Base-by-base conservation (phyloP, 202 grass and related monocot species). In the Saccharum hybrid region DNA sequence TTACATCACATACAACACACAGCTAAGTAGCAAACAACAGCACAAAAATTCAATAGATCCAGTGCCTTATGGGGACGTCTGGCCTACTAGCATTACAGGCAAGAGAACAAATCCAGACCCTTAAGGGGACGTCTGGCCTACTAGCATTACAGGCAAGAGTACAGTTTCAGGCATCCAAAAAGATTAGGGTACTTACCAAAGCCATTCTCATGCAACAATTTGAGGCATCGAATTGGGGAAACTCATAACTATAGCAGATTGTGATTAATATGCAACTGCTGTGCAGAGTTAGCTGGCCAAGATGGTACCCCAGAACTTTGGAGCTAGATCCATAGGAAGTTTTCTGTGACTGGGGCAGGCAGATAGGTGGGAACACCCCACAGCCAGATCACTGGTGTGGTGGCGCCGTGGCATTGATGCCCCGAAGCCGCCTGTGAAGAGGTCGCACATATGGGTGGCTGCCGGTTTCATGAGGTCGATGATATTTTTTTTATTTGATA, bases 161-260 rank as follows among this genome's bases (percentile, higher is more conserved):
- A 59, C 3, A 67, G 10, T 49, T 10, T 89, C 28, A 74, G 75
- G 64, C n/a, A 79, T 78, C 42, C 12, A 68, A 54, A 86, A 61
- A 51, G 12, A 84, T 72, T 36, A 75, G 51, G 30, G 49, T 33
- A 70, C 76, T 71, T 91, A 95, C 96, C 89, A 98, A 74, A 72
- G 96, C 90, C 82, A 98, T 98, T 77, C 96, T 84, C 34, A 95
- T 68, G 77, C 96, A 2, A 0, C 52, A 56, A 21, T 56, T n/a
- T 56, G 7, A 9, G 54, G 19, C 54, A 57, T 57, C 54, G 2
- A 57, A 57, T 57, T 57, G 19, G 54, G 54, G 1, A 57, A 57
- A 57, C 7, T 21, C 54, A 21, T 57, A 57, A 57, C 19, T 12
- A 52, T 57, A n/a, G 7, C 18, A 56, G n/a, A 56, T 0, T 0